Evolutionary conservation across 2,329 filamentous ascomycete species (phyloP).

Genomic region (Teratosphaeria pseudoeucalypti): DNA sequence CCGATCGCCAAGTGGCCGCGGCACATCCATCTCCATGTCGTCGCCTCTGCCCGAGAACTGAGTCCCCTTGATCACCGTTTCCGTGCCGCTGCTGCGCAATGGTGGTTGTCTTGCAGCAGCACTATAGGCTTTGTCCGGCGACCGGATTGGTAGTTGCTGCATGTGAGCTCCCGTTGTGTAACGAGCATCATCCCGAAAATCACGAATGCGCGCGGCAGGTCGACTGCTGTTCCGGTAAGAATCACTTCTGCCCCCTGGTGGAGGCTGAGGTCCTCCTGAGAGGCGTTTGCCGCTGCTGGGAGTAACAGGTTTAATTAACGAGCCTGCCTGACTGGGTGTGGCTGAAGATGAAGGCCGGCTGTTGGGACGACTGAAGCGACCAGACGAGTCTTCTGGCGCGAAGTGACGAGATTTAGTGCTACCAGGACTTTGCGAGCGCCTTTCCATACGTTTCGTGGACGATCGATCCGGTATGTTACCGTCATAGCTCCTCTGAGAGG

Average conservation of each 20-base stretch:
- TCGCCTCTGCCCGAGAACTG: conserved; percentile 2
- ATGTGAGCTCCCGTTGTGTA: background rate
- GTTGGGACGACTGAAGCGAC: background rate
- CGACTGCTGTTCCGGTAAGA: background rate
- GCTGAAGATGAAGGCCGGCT: background rate
- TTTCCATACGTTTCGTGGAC: background rate
- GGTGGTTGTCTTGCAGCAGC: background rate
- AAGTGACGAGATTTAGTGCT: background rate
- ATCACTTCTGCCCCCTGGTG: background rate
- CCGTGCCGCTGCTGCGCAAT: background rate
- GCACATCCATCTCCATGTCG: conserved; percentile 7
- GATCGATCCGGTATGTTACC: background rate
- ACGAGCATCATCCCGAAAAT: background rate
- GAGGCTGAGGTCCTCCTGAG: background rate
- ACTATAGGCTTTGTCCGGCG: background rate
- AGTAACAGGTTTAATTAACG: background rate
- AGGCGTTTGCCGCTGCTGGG: background rate
- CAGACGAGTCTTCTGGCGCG: background rate
- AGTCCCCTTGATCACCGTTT: conserved; percentile 4
- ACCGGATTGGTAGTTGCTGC: background rate
- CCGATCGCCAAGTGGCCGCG: conserved; percentile 1
- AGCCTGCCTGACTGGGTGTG: background rate
- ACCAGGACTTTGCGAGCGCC: background rate
- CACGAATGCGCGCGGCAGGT: background rate
- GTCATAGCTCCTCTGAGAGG: background rate